Evolutionary conservation across 2,329 filamentous ascomycete genomes (phyloP), one percentile per base, ranked within the genome.

Genomic region (Colletotrichum melonis): DNA sequence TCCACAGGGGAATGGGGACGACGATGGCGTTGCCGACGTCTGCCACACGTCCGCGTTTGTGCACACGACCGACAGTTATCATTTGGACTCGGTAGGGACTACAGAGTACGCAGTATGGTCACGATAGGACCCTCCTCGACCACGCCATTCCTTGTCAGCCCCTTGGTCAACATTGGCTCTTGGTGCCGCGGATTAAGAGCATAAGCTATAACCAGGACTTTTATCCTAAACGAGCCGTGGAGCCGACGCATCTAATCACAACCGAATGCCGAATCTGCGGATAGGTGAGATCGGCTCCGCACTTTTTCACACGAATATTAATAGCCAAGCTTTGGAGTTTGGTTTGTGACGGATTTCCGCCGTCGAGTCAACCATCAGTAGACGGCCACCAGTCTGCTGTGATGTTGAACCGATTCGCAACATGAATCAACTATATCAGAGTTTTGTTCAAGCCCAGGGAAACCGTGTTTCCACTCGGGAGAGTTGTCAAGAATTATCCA

Each of bases 191-290:
- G 42, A 57, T 69, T 64, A 64, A 64, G 22, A 67, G 57, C 57
- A 68, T 52, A 42, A 56, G 32, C 56, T 72, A 63, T 72, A 57
- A 46, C 16, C 68, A 63, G 68, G 67, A 57, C n/a, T 22, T 67
- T 42, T 63, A 54, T 56, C 68, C 62, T 42, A 72, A 74, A 63
- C 62, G 38, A 60, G 68, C 12, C 67, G 68, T 72, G 72, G 62
- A 72, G 68, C 72, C 72, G 72, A 72, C 63, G 57, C 63, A 72
- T 67, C 68, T 74, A 49, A 63, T 62, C 32, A 63, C 57, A 72
- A 63, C 72, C 72, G 72, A 74, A 72, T 72, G 72, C 72, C 72
- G 72, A 72, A 72, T 74, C 63, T 67, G 71, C 32, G 32, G 62
- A 54, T 72, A 49, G 52, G n/a, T 42, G 52, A 62, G 68, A 74